Percentiles rank a stretch among this genome's conserved stretches.
phyloP scores from a whole-genome alignment of 2,329 filamentous ascomycete genomes.

The Calonectria ilicicola region DNA sequence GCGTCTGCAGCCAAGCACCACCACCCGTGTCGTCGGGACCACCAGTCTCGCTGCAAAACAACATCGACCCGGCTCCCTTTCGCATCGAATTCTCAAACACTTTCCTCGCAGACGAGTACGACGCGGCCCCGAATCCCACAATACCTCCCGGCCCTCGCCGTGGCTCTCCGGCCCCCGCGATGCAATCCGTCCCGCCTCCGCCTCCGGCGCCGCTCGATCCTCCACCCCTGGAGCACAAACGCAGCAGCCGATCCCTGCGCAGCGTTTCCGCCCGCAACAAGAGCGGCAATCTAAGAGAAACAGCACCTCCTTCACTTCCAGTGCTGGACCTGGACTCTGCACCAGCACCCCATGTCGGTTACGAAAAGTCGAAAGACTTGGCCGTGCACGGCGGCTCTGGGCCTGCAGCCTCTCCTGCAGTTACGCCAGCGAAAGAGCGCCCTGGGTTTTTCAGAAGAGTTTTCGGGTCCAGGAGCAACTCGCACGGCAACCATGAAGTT shows the following conservation, averaged over 20 bases:
- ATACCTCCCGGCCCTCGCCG: constrained; percentile 83
- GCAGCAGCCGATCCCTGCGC: constrained; percentile 68
- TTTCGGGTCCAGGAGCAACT: constrained; percentile 76
- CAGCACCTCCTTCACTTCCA: constrained; percentile 44
- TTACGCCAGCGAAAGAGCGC: constrained; percentile 71
- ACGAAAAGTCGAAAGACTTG: constrained; percentile 67
- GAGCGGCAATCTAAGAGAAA: constrained; percentile 41
- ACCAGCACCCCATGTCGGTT: constrained; percentile 69
- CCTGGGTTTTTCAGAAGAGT: constrained; percentile 94
- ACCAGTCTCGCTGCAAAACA: constrained; percentile 38
- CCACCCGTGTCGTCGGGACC: constrained; percentile 34
- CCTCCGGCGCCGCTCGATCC: constrained; percentile 54
- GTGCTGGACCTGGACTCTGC: constrained; percentile 62
- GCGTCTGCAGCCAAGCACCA: constrained; percentile 72
- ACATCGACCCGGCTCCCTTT: constrained; percentile 51
- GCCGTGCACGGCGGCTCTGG: constrained; percentile 61
- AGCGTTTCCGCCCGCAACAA: constrained; percentile 55
- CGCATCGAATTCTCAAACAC: constrained; percentile 62
- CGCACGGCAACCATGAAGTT: constrained; percentile 37
- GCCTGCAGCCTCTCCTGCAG: constrained; percentile 60
- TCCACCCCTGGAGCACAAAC: constrained; percentile 62
- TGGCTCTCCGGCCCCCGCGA: constrained; percentile 44
- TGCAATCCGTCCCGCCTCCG: constrained; percentile 54
- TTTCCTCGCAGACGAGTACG: constrained; percentile 69
- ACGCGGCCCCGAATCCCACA: constrained; percentile 88